Conservation (phyloP, 495 filamentous ascomycete genomes). For the Aspergillus haitiensis region DNA sequence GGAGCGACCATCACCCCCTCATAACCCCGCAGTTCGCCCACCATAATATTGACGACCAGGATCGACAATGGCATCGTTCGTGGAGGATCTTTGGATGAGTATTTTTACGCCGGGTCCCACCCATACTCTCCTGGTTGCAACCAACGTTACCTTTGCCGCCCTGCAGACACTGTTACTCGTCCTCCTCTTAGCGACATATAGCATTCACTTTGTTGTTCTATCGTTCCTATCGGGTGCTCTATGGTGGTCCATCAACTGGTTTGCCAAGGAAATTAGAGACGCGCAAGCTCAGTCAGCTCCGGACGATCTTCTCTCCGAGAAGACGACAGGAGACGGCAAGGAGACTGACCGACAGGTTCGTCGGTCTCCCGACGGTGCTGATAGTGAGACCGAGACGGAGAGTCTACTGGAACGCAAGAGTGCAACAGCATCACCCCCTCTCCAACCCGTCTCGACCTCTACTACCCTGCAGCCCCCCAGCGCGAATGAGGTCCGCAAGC, state of each 20-base stretch:
- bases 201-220: conserved; percentile 82
- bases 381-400: conserved; percentile 55
- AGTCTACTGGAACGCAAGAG: conserved; percentile 26
- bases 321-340: conserved; percentile 28
- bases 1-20: neutral
- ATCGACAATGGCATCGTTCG: conserved; percentile 70
- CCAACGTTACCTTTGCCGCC: conserved; percentile 82
- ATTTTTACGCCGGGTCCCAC: conserved; percentile 92
- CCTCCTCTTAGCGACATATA: conserved; percentile 79
- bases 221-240: conserved; percentile 75
- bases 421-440: conserved; percentile 21
- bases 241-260: conserved; percentile 97
- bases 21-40: neutral
- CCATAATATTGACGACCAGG: neutral
- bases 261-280: conserved; percentile 72
- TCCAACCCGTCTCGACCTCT: conserved; percentile 24
- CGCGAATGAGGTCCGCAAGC: conserved; percentile 38
- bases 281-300: conserved; percentile 61
- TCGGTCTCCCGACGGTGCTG: conserved; percentile 32
- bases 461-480: conserved; percentile 33
- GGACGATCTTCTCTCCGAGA: conserved; percentile 39
- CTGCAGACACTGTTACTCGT: conserved; percentile 75
- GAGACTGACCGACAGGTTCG: conserved; percentile 33
- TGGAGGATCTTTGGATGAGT: conserved; percentile 81
- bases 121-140: conserved; percentile 81